phyloP scores from a whole-genome alignment of 345 rosid species.

The Kandelia obovata region DNA sequence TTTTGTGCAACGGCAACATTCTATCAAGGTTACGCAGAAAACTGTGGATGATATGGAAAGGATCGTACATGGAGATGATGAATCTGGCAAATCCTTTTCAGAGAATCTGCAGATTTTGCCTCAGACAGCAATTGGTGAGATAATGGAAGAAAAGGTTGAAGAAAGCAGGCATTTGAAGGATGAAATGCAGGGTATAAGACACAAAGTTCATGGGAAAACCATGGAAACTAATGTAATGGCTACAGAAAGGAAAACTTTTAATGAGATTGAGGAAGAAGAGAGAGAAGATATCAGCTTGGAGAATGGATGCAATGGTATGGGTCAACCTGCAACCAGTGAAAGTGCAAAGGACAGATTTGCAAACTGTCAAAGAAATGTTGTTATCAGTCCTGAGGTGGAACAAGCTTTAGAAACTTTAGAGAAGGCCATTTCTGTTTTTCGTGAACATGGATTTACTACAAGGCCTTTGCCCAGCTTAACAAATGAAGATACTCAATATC shows the following conservation, averaged over 20 bases:
- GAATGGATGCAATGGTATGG: conserved; percentile 12
- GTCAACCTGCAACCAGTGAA: conserved; percentile 12
- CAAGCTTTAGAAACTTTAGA: conserved; percentile 75
- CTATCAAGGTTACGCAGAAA: conserved; percentile 6
- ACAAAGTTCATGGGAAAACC: conserved; percentile 15
- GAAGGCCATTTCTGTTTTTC: conserved; percentile 54
- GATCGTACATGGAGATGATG: conserved; percentile 5
- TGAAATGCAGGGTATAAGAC: conserved; percentile 3
- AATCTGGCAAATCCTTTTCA: background rate
- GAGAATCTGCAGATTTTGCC: background rate
- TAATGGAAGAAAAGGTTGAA: conserved; percentile 14
- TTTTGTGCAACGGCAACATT: conserved; percentile 15
- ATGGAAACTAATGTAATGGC: conserved; percentile 12
- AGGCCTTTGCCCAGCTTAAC: conserved; percentile 25
- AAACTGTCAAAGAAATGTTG: conserved; percentile 32
- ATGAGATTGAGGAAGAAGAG: conserved; percentile 68
- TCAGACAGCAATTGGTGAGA: conserved; percentile 14
- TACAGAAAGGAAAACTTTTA: conserved; percentile 28
- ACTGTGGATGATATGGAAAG: conserved; percentile 11
- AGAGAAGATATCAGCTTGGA: conserved; percentile 24
- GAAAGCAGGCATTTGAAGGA: conserved; percentile 5
- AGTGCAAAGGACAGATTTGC: conserved; percentile 11
- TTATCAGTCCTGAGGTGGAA: conserved; percentile 59
- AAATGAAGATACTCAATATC: conserved; percentile 32
- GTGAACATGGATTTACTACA: conserved; percentile 34